These are phyloP conservation scores for Penicillium palitans DNA, from an alignment of 2,329 filamentous ascomycete genomes.

Conservation along the genomic window DNA sequence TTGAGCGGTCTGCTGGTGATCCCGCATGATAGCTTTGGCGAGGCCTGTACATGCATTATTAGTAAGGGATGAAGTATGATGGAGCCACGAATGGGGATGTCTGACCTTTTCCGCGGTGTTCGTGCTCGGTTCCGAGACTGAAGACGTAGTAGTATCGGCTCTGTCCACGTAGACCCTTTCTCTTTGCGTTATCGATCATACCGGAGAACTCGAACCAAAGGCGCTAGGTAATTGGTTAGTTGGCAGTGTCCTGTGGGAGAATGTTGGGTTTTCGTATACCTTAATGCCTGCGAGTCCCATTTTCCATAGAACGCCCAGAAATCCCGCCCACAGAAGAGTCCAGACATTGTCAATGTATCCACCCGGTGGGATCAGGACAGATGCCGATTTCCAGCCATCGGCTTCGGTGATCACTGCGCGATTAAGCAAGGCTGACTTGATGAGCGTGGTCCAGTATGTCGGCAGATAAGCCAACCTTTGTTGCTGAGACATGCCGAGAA, in stretches of 20 bases:
- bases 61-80: not conserved
- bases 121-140: conserved; percentile 25
- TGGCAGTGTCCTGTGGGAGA: not conserved
- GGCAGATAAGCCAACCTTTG: conserved; percentile 23
- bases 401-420: conserved; percentile 25
- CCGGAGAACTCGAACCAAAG: conserved; percentile 25
- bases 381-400: conserved; percentile 25
- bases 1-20: conserved; percentile 20
- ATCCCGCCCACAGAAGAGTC: conserved; percentile 22
- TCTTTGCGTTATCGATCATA: conserved; percentile 25
- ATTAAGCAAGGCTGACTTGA: conserved; percentile 25
- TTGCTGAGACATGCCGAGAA: conserved; percentile 20
- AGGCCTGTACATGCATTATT: conserved; percentile 14
- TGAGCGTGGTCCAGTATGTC: conserved; percentile 21
- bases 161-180: conserved; percentile 20
- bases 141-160: conserved; percentile 27
- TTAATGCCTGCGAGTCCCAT: conserved; percentile 21
- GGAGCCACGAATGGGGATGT: not conserved
- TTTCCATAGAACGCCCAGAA: conserved; percentile 22
- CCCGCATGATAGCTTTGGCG: conserved; percentile 21
- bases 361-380: conserved; percentile 22
- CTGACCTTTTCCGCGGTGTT: conserved; percentile 26
- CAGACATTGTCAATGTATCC: conserved; percentile 20
- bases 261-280: conserved; percentile 1
- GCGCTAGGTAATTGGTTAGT: conserved; percentile 10